Evolutionary conservation across 148 eudicot species (phyloP).

Genomic region (Spergularia bocconei): DNA sequence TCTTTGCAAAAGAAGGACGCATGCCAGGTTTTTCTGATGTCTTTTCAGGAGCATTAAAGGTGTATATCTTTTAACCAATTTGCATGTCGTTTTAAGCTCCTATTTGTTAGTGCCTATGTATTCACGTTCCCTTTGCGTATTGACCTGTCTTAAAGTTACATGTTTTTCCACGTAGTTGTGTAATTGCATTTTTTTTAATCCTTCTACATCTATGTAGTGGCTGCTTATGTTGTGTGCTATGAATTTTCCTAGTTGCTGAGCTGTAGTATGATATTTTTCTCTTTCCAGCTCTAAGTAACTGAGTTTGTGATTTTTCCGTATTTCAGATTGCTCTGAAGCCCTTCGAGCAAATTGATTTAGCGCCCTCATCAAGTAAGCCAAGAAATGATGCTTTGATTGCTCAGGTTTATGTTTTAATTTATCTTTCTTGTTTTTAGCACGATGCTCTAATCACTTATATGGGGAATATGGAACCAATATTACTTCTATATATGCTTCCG

Average conservation of each 20-base stretch:
- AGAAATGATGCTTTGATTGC: conserved; percentile 63
- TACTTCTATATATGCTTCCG: background rate
- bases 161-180: background rate
- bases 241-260: too few relatives aligned
- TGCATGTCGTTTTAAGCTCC: background rate
- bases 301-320: conserved; percentile 12
- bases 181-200: background rate
- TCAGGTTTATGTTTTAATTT: conserved; percentile 62
- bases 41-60: conserved; percentile 74
- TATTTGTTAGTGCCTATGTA: background rate
- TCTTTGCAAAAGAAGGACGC: conserved; percentile 77
- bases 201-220: background rate
- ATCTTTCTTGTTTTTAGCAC: background rate
- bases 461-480: background rate
- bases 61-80: conserved; percentile 21
- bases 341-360: conserved; percentile 45
- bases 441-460: background rate
- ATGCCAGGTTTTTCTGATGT: conserved; percentile 62
- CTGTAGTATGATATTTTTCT: background rate
- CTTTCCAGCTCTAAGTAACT: background rate
- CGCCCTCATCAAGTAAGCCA: conserved; percentile 51
- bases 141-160: background rate
- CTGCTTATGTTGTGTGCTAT: too few relatives aligned
- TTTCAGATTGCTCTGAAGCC: conserved; percentile 58
- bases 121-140: background rate